These are phyloP conservation scores for Colletotrichum plurivorum DNA, from an alignment of 2,329 filamentous ascomycete species.

Conservation along the genomic window DNA sequence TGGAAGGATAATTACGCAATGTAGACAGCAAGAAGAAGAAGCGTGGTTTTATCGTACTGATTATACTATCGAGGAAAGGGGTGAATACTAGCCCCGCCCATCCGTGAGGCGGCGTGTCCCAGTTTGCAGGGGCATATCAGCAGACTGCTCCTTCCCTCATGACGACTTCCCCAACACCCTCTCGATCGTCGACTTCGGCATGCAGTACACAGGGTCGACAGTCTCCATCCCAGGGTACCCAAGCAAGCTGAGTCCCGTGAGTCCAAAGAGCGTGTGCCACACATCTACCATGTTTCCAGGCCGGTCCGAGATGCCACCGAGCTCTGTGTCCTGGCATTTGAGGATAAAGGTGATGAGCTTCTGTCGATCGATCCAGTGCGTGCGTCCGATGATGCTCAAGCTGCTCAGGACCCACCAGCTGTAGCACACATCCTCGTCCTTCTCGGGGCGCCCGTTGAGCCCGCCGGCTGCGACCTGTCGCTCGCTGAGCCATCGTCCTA, in stretches of 20 bases:
- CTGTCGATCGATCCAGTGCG: conserved; percentile 93
- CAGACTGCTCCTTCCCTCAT: neutral
- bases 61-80: too few relatives aligned
- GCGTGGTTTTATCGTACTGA: too few relatives aligned
- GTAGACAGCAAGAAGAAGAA: too few relatives aligned
- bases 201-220: conserved; percentile 90
- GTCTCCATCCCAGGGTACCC: conserved; percentile 82
- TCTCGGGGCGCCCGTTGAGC: conserved; percentile 94
- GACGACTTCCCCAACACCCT: conserved; percentile 61
- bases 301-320: conserved; percentile 89
- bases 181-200: conserved; percentile 78
- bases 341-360: conserved; percentile 88
- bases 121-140: too few relatives aligned
- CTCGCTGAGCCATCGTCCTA: conserved; percentile 94
- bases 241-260: conserved; percentile 89
- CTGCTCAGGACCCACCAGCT: conserved; percentile 99
- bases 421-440: conserved; percentile 97
- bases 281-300: conserved; percentile 97
- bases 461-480: conserved; percentile 90
- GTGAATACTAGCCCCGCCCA: too few relatives aligned
- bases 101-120: too few relatives aligned
- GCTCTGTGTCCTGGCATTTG: conserved; percentile 86
- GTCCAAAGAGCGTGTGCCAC: conserved; percentile 92
- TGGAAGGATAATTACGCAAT: too few relatives aligned
- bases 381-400: conserved; percentile 86